Evolutionary conservation across 1,139 yeast species (phyloP).

Genomic region (Debaryomycetaceae sp.): DNA sequence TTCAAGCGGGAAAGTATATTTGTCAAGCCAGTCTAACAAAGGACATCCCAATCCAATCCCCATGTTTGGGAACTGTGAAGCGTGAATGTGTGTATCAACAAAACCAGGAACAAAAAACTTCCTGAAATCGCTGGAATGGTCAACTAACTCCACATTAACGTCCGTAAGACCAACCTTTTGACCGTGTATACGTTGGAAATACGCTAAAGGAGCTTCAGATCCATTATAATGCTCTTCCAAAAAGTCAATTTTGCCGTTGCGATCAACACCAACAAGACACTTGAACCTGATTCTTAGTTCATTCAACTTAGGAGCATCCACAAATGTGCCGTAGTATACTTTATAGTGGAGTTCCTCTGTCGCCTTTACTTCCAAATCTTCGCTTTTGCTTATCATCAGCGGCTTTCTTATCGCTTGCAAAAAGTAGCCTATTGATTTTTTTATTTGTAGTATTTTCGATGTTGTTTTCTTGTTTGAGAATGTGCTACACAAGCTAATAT

Average conservation of each 20-base stretch:
- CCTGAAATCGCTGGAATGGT: constrained; percentile 25
- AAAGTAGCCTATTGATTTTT: too few species aligned
- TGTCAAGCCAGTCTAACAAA: constrained; percentile 80
- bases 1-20: constrained; percentile 88
- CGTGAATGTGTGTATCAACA: constrained; percentile 93
- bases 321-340: constrained; percentile 35
- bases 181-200: constrained; percentile 9
- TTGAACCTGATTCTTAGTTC: constrained; percentile 25
- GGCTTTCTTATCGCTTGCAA: background rate
- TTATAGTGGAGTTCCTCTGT: constrained; percentile 21
- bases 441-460: too few species aligned
- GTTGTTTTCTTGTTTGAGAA: too few species aligned
- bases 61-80: constrained; percentile 92
- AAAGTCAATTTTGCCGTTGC: constrained; percentile 30
- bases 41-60: constrained; percentile 89
- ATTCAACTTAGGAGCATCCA: constrained; percentile 33
- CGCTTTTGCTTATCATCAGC: background rate
- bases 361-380: constrained; percentile 12
- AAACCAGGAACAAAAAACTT: constrained; percentile 87
- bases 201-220: constrained; percentile 3
- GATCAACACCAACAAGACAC: constrained; percentile 33
- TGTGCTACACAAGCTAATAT: too few species aligned
- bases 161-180: constrained; percentile 2
- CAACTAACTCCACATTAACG: constrained; percentile 22
- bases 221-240: constrained; percentile 14